Conservation (phyloP, 768 basidiomycete genomes). For the Glaciozyma martinii region DNA sequence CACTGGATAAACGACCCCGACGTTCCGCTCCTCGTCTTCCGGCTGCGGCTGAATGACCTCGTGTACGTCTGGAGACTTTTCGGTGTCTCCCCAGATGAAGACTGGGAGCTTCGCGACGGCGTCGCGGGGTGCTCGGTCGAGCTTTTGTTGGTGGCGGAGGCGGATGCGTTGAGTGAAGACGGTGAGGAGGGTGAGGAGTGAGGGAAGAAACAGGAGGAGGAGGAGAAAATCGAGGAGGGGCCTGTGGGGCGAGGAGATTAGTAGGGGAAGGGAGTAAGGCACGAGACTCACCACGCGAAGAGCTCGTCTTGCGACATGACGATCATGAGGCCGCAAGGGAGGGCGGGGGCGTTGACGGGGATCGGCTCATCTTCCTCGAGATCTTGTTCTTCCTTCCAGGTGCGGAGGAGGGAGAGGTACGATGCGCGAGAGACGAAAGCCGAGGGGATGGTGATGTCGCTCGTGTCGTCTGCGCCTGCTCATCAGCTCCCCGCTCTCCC, state of each 20-base stretch:
- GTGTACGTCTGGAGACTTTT: constrained; percentile 44
- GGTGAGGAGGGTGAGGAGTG: constrained; percentile 76
- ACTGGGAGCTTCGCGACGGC: constrained; percentile 70
- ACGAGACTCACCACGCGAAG: constrained; percentile 58
- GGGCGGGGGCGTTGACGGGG: constrained; percentile 6
- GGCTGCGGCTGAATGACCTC: constrained; percentile 45
- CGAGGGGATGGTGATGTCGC: constrained; percentile 71
- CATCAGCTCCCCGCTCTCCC: constrained; percentile 5
- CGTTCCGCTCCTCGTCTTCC: constrained; percentile 42
- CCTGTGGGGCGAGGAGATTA: constrained; percentile 59
- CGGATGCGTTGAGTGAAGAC: constrained; percentile 82
- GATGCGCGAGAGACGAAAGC: constrained; percentile 82
- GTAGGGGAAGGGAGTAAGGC: constrained; percentile 82
- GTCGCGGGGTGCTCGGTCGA: constrained; percentile 73
- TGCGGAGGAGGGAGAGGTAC: constrained; percentile 52
- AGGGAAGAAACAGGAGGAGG: constrained; percentile 80
- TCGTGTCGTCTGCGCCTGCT: constrained; percentile 55
- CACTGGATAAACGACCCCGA: constrained; percentile 13
- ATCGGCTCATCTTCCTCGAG: constrained; percentile 48
- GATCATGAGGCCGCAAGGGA: constrained; percentile 33
- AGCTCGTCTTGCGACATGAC: constrained; percentile 41
- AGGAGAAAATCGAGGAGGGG: constrained; percentile 44
- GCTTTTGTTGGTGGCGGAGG: constrained; percentile 53
- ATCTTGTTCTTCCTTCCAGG: constrained; percentile 23
- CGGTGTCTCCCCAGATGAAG: constrained; percentile 57